Evolutionary conservation across 2,329 filamentous ascomycete genomes (phyloP).

Genomic region (Aspergillus felis): DNA sequence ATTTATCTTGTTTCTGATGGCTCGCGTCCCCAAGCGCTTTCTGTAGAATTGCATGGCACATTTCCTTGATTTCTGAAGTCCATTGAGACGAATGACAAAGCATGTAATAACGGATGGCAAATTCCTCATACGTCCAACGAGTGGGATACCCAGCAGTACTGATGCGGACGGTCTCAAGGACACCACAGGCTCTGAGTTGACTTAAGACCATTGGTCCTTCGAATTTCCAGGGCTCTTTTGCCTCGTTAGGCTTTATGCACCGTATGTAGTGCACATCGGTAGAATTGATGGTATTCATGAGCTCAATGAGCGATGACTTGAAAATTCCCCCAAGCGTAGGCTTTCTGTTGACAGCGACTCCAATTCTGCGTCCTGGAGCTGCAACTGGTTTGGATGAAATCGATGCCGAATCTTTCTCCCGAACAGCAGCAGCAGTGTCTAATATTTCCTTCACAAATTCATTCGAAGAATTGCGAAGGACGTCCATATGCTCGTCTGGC

Average conservation of each 20-base stretch:
- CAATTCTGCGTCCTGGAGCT: slow-evolving; percentile 74
- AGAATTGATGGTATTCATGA: slow-evolving; percentile 96
- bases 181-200: slow-evolving; percentile 96
- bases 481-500: slow-evolving; percentile 95
- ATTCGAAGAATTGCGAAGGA: slow-evolving; percentile 80
- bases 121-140: slow-evolving; percentile 98
- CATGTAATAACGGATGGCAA: slow-evolving; percentile 97
- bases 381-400: slow-evolving; percentile 70
- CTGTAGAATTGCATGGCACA: slow-evolving; percentile 87
- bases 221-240: slow-evolving; percentile 94
- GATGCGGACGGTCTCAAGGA: slow-evolving; percentile 95
- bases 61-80: slow-evolving; percentile 89
- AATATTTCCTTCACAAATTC: slow-evolving; percentile 79
- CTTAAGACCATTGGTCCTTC: slow-evolving; percentile 98
- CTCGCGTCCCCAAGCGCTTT: slow-evolving; percentile 80
- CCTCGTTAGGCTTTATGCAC: slow-evolving; percentile 98
- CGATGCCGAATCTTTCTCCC: slow-evolving; percentile 75
- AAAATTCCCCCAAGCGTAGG: slow-evolving; percentile 97
- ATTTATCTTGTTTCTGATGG: slow-evolving; percentile 78
- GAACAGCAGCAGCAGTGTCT: slow-evolving; percentile 76
- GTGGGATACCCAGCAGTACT: slow-evolving; percentile 97
- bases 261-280: slow-evolving; percentile 99
- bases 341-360: slow-evolving; percentile 90
- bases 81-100: slow-evolving; percentile 82
- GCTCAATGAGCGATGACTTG: slow-evolving; percentile 94